A percentile compares a stretch with the other conserved stretches of the same genome.
Conservation (phyloP, 2,329 filamentous ascomycete species). For the Aaosphaeria pasadenensis region DNA sequence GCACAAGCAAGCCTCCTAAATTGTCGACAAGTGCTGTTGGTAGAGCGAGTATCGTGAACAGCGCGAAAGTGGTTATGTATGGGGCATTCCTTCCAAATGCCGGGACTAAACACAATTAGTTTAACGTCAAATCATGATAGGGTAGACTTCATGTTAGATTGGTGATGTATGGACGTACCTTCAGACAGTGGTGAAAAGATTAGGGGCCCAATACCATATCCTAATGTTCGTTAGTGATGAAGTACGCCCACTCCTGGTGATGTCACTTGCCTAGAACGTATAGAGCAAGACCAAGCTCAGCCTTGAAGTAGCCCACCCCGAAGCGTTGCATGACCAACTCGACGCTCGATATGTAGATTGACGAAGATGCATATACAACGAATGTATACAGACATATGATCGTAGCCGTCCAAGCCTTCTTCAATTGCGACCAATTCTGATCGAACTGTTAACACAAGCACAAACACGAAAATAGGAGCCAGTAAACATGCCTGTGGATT, state of each 20-base stretch:
- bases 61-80: conserved; percentile 47
- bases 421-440: conserved; percentile 37
- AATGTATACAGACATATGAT: conserved; percentile 50
- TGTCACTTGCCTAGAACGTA: conserved; percentile 43
- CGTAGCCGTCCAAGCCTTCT: conserved; percentile 45
- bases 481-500: conserved; percentile 19
- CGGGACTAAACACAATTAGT: conserved; percentile 30
- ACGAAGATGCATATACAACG: conserved; percentile 50
- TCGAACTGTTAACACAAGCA: background rate
- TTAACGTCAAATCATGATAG: background rate
- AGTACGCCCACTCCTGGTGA: background rate
- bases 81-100: conserved; percentile 48
- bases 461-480: background rate
- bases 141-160: background rate
- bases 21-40: conserved; percentile 48
- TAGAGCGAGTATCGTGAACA: conserved; percentile 52
- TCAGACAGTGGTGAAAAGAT: conserved; percentile 47
- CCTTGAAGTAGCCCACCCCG: conserved; percentile 44
- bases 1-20: conserved; percentile 51
- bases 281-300: conserved; percentile 48
- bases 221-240: background rate
- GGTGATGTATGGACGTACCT: conserved; percentile 11
- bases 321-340: conserved; percentile 42
- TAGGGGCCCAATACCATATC: conserved; percentile 46
- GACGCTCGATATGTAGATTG: conserved; percentile 51